A percentile compares a stretch with the other conserved stretches of the same genome.
phyloP scores from a whole-genome alignment of 176 grass and related monocot species.

The Puccinellia tenuiflora region DNA sequence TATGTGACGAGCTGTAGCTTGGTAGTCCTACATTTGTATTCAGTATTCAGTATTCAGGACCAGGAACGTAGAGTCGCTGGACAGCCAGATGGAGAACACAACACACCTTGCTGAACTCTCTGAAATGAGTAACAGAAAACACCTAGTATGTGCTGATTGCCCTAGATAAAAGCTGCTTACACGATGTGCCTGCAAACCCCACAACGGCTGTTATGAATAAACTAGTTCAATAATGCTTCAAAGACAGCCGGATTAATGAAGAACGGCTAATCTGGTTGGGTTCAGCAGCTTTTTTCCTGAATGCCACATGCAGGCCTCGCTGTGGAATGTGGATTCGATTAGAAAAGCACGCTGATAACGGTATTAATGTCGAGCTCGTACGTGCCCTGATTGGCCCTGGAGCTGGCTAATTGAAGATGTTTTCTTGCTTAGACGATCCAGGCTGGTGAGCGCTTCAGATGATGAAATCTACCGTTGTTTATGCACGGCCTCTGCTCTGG shows the following conservation, averaged over 20 bases:
- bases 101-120: neutral
- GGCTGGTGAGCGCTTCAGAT: neutral
- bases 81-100: neutral
- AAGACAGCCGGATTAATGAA: constrained; percentile 1
- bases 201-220: neutral
- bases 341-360: neutral
- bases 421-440: neutral
- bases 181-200: neutral
- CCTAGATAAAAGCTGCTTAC: neutral
- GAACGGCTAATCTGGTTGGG: constrained; percentile 16
- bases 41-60: neutral
- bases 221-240: neutral
- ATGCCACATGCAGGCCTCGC: neutral
- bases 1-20: neutral
- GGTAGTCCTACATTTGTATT: neutral
- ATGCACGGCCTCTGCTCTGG: neutral
- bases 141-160: neutral
- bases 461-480: constrained; percentile 1
- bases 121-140: neutral
- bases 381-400: neutral
- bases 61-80: neutral
- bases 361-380: neutral
- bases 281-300: neutral
- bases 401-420: constrained; percentile 1
- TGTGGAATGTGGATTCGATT: neutral